Conservation (phyloP, 768 basidiomycete species). For the Pleurotus sapidus region DNA sequence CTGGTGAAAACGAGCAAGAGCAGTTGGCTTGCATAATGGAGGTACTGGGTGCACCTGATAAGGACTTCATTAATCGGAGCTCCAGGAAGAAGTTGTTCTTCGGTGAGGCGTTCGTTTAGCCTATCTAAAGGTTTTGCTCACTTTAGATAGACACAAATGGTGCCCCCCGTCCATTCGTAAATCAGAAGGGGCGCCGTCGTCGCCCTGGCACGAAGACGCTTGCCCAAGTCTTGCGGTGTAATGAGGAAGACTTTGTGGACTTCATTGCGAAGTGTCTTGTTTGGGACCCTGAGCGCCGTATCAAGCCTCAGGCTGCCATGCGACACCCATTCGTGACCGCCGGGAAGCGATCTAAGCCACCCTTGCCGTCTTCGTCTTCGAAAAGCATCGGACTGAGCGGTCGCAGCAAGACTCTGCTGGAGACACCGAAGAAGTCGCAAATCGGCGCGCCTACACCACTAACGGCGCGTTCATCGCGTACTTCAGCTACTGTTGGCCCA, state of each 20-base stretch:
- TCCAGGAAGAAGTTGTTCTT: conserved; percentile 95
- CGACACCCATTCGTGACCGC: conserved; percentile 86
- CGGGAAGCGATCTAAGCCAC: conserved; percentile 52
- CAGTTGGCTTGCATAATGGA: conserved; percentile 99
- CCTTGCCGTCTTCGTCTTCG: conserved; percentile 35
- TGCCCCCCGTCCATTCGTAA: conserved; percentile 89
- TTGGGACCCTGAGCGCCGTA: conserved; percentile 95
- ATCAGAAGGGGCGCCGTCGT: conserved; percentile 92
- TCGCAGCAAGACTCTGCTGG: conserved; percentile 50
- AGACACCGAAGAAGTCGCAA: conserved; percentile 86
- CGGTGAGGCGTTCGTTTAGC: conserved; percentile 43
- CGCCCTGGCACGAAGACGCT: conserved; percentile 91
- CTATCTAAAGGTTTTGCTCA: conserved; percentile 5
- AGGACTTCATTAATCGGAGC: conserved; percentile 91
- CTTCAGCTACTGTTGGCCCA: conserved; percentile 45
- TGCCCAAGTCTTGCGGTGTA: conserved; percentile 83
- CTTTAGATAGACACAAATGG: conserved; percentile 76
- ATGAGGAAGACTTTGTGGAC: conserved; percentile 95
- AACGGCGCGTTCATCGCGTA: conserved; percentile 71
- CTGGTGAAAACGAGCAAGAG: conserved; percentile 98
- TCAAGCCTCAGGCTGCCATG: conserved; percentile 92
- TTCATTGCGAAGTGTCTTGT: conserved; percentile 96
- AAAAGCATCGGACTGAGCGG: conserved; percentile 55
- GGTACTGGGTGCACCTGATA: conserved; percentile 93
- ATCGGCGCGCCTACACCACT: conserved; percentile 88